Percentiles rank a stretch among this genome's conserved stretches.
Evolutionary conservation across 441 rosid species (phyloP).

Genomic region (Pelargonium fulgidum): DNA sequence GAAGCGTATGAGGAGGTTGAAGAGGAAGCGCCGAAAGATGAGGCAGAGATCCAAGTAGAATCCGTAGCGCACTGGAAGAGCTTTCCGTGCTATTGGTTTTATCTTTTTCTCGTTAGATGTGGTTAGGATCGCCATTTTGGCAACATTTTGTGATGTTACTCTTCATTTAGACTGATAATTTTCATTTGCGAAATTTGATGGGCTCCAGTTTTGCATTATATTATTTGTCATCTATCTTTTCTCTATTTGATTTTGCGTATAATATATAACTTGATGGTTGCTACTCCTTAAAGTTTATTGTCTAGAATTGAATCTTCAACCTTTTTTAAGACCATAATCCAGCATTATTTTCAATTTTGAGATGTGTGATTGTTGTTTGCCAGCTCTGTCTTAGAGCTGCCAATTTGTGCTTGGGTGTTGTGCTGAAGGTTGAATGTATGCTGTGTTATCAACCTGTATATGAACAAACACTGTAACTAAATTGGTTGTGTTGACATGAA

Average conservation of each 20-base stretch:
- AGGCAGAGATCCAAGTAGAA: conserved; percentile 37
- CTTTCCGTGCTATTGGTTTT: background rate
- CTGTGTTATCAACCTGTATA: too few relatives aligned
- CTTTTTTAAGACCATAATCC: too few relatives aligned
- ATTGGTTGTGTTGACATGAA: too few relatives aligned
- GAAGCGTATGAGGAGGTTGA: conserved; percentile 45
- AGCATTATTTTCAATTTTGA: too few relatives aligned
- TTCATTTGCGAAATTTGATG: background rate
- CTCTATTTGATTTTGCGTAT: background rate
- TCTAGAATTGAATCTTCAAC: too few relatives aligned
- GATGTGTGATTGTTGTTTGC: too few relatives aligned
- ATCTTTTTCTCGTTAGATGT: background rate
- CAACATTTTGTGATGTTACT: background rate
- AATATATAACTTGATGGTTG: background rate
- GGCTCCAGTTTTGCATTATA: conserved; percentile 1
- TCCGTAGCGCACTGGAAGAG: background rate
- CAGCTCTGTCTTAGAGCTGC: too few relatives aligned
- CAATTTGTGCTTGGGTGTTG: too few relatives aligned
- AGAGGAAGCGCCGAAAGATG: conserved; percentile 44
- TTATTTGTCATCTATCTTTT: background rate
- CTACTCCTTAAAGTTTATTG: too few relatives aligned
- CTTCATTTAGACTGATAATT: background rate
- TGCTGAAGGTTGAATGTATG: too few relatives aligned
- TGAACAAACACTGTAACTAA: too few relatives aligned
- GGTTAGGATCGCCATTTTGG: conserved; percentile 4